These are phyloP conservation scores for Colletotrichum euphorbiae DNA, from an alignment of 2,329 filamentous ascomycete species.

Conservation along the genomic window DNA sequence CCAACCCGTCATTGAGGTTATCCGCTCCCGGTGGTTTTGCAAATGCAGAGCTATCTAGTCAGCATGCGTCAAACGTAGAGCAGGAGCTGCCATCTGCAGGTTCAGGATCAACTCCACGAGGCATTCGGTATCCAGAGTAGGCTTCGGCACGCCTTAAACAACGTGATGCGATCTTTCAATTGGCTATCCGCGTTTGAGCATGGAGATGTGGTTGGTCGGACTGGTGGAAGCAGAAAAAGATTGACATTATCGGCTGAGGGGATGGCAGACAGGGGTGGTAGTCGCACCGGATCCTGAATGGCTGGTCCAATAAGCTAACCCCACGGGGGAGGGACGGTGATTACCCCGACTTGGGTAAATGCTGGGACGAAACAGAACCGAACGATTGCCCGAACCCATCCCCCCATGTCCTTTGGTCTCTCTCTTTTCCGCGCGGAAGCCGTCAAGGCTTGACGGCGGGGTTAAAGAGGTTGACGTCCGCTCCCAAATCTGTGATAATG, in stretches of 20 bases:
- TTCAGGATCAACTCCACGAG: no score
- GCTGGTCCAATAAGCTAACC: slow-evolving; percentile 12
- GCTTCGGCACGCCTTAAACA: no score
- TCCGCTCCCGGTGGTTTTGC: no score
- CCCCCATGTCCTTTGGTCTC: neutral
- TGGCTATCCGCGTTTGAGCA: no score
- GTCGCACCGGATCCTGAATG: slow-evolving; percentile 14
- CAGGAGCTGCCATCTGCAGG: no score
- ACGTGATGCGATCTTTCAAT: no score
- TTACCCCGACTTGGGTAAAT: slow-evolving; percentile 30
- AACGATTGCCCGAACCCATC: neutral
- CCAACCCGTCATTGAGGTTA: no score
- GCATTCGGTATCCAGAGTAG: no score
- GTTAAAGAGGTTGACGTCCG: slow-evolving; percentile 19
- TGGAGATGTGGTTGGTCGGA: no score
- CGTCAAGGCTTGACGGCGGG: neutral
- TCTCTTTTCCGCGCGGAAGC: slow-evolving; percentile 23
- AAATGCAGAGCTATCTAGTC: no score
- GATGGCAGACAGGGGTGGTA: neutral
- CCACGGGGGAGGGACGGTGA: slow-evolving; percentile 26
- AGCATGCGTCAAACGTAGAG: no score
- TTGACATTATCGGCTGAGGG: neutral
- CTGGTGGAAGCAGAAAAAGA: neutral
- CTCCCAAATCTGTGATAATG: neutral
- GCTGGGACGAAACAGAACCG: slow-evolving; percentile 23